Base-by-base conservation (phyloP, 1,284 basidiomycete species). In the Wolfiporia cocos region DNA sequence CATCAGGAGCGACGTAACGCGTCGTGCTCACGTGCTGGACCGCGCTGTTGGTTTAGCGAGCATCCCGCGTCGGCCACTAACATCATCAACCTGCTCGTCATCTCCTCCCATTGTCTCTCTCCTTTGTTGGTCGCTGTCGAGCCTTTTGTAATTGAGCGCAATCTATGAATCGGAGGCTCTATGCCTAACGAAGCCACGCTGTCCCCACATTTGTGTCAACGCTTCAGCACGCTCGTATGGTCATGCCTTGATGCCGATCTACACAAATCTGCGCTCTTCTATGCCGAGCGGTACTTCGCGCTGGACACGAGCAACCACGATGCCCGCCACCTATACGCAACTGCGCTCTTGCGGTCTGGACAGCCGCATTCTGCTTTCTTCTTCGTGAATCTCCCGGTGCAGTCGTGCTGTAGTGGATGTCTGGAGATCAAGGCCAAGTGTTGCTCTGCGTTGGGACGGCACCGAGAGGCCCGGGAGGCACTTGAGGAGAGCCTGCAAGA, bases 251-350 rank as follows among this genome's bases (percentile, higher is more conserved):
- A 90, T 65, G 73, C 78, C 42, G 81, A 83, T 56, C 76, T 90
- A 34, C 69, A 75, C 53, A 78, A 76, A 61, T 80, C 86, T 34
- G 86, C 87, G 33, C 72, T 85, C 31, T 90, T 90, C 67, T 87
- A 87, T 63, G 86, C 86, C 31, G 86, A 90, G 63, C 69, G 86
- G 51, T 87, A 86, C 62, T 86, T 73, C 59, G 74, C 77, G 32
- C 64, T 82, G 55, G 76, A 84, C 62, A 68, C 69, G 51, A 63
- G 65, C 30, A 82, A 81, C 58, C 90, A 92, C 60, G 87, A 91
- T 61, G 79, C 86, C 50, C 76, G 86, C 42, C 90, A 93, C 67
- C 72, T 92, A 23, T 88, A 90, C 67, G 86, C 89, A 49, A 81
- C 78, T 33, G 76, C 83, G 31, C 76, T 92, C 43, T 71, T 94